phyloP scores from a whole-genome alignment of 1,284 basidiomycete species.

The Schizophyllum commune region DNA sequence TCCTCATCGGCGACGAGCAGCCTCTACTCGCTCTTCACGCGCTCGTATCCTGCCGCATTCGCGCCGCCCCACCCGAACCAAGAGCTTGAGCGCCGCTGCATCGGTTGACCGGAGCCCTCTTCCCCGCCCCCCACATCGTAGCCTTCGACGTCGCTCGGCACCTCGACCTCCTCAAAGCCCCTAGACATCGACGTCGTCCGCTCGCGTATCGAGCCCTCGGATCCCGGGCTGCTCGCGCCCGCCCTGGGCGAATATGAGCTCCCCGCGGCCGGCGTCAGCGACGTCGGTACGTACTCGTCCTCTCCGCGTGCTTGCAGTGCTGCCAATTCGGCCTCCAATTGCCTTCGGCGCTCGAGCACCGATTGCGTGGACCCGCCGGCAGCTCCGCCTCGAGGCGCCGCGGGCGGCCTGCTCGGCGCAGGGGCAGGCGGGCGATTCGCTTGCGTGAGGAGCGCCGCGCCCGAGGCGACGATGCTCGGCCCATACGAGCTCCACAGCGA shows the following conservation, averaged over 20 bases:
- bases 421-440: conserved; percentile 25
- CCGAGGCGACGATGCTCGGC: conserved; percentile 59
- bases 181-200: conserved; percentile 30
- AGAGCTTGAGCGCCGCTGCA: conserved; percentile 15
- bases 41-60: conserved; percentile 26
- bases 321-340: conserved; percentile 53
- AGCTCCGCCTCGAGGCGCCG: conserved; percentile 14
- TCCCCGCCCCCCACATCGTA: conserved; percentile 32
- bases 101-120: conserved; percentile 11
- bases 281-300: conserved; percentile 10
- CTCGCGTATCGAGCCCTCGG: conserved; percentile 34
- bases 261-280: conserved; percentile 24
- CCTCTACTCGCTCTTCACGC: conserved; percentile 31
- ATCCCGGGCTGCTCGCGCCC: conserved; percentile 31
- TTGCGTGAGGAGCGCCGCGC: conserved; percentile 50
- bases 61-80: conserved; percentile 37
- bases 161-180: conserved; percentile 55
- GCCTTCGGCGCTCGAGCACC: conserved; percentile 37
- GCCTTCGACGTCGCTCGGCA: conserved; percentile 58
- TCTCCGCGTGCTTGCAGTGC: conserved; percentile 22
- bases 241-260: conserved; percentile 21
- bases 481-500: conserved; percentile 71
- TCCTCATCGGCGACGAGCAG: background rate
- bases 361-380: conserved; percentile 18
- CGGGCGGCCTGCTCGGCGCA: conserved; percentile 18